These are phyloP conservation scores for Lipomyces orientalis DNA, from an alignment of 805 yeast genomes.

Conservation along the genomic window DNA sequence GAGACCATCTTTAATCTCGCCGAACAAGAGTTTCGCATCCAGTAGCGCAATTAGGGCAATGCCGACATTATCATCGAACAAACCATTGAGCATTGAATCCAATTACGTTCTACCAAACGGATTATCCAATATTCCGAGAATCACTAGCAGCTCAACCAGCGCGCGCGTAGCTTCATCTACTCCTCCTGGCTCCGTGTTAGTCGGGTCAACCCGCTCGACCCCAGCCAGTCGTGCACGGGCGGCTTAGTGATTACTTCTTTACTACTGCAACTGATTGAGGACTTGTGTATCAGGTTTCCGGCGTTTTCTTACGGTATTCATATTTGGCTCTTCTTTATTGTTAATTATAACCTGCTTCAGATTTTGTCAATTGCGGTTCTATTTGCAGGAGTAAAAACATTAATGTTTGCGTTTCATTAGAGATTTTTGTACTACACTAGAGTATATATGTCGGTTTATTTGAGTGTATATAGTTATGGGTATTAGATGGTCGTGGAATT, in stretches of 20 bases:
- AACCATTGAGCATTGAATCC: not conserved
- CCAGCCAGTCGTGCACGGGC: conserved; percentile 1
- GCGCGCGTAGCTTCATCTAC: not conserved
- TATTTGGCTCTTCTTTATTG: not conserved
- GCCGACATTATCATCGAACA: not conserved
- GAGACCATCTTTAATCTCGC: not conserved
- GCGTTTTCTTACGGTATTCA: not conserved
- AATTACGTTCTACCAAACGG: not conserved
- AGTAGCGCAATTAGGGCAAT: not conserved
- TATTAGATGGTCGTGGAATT: not conserved
- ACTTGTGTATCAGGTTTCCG: not conserved
- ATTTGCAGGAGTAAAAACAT: not conserved
- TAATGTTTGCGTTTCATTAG: not conserved
- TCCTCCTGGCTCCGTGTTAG: not conserved
- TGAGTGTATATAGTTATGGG: not conserved
- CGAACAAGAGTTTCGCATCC: not conserved
- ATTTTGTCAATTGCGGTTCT: not conserved
- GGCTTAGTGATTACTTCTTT: not conserved
- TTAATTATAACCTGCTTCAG: not conserved
- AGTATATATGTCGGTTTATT: not conserved
- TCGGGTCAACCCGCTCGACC: not conserved
- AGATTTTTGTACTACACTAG: not conserved
- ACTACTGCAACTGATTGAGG: not conserved
- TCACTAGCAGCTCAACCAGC: not conserved
- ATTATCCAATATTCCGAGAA: conserved; percentile 2